Percentiles rank a stretch among this genome's conserved stretches.
Evolutionary conservation across 306 rosid genomes (phyloP).

Genomic region (Mucuna pruriens): DNA sequence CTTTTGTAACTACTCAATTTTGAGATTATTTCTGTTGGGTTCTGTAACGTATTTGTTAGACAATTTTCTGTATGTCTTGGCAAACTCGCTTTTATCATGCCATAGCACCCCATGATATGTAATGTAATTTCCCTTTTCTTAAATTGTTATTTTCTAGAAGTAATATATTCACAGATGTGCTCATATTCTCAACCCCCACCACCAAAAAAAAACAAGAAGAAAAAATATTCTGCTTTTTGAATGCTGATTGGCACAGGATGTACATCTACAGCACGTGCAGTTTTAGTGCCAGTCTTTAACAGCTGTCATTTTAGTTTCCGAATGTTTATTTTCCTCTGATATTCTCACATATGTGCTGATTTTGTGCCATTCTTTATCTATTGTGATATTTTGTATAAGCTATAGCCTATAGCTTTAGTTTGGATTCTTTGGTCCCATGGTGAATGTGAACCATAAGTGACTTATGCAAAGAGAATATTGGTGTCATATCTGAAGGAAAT

Average conservation of each 20-base stretch:
- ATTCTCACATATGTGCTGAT: conserved; percentile 28
- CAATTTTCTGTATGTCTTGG: background rate
- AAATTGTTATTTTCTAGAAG: background rate
- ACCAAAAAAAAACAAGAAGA: background rate
- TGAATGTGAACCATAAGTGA: conserved; percentile 23
- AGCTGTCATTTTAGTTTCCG: conserved; percentile 13
- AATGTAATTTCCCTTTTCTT: background rate
- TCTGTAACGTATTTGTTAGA: background rate
- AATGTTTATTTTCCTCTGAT: conserved; percentile 3
- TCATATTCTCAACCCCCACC: background rate
- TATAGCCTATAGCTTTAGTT: conserved; percentile 11
- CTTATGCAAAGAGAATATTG: conserved; percentile 5
- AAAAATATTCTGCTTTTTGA: background rate
- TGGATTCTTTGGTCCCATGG: conserved; percentile 36
- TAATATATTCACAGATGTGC: background rate
- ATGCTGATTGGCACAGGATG: background rate
- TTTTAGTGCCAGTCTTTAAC: conserved; percentile 6
- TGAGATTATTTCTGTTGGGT: conserved; percentile 13
- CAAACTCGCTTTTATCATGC: background rate
- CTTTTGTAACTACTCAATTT: background rate
- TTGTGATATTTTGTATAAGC: conserved; percentile 27
- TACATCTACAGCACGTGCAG: background rate
- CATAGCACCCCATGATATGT: background rate
- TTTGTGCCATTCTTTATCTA: conserved; percentile 37
- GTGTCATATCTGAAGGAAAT: conserved; percentile 13